Evolutionary conservation across 2,329 filamentous ascomycete species (phyloP), one percentile per base, ranked within the genome.

Genomic region (Neoascochyta sp.): DNA sequence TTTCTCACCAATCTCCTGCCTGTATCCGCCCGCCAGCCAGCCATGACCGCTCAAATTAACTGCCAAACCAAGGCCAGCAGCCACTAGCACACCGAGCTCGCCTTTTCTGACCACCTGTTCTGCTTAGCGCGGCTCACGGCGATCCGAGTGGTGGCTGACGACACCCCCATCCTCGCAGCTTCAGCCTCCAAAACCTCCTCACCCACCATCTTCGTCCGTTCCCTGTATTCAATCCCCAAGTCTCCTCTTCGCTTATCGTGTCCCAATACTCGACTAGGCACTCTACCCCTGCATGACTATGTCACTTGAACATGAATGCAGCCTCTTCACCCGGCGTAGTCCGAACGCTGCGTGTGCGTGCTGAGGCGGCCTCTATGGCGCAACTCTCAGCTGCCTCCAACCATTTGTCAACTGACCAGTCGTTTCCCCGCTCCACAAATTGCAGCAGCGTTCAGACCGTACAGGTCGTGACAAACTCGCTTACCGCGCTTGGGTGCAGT

Each of bases 81-180:
- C 34, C 34, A 30, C 22, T 37, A 13, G 33, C 19, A 10, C 8
- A 13, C 6, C 9, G 16, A 7, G 18, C 8, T 27, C 1, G 14
- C 30, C 19, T 20, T 24, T 29, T 30, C 30, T 38, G 34, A 38
- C 34, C 34, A 38, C 30, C 34, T 33, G 29, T 29, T 30, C 34
- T 8, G 11, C 17, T 12, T 29, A 37, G 34, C 29, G 34, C 29
- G 26, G 34, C 29, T 33, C 22, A 37, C 27, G 30, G 34, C 23
- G 33, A 17, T 9, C 34, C 30, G 34, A 38, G 29, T 30, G 29
- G 27, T 38, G 34, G 33, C 34, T 33, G 14, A 22, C 22, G 17
- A 33, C 10, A 16, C 23, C 20, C 29, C n/a, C n/a, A n/a, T n/a
- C n/a, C n/a, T n/a, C n/a, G n/a, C n/a, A n/a, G n/a, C n/a, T n/a